A percentile compares a stretch with the other conserved stretches of the same genome.
Evolutionary conservation across 116 monocot genomes (phyloP).

Genomic region (Dioscorea cayenensis): DNA sequence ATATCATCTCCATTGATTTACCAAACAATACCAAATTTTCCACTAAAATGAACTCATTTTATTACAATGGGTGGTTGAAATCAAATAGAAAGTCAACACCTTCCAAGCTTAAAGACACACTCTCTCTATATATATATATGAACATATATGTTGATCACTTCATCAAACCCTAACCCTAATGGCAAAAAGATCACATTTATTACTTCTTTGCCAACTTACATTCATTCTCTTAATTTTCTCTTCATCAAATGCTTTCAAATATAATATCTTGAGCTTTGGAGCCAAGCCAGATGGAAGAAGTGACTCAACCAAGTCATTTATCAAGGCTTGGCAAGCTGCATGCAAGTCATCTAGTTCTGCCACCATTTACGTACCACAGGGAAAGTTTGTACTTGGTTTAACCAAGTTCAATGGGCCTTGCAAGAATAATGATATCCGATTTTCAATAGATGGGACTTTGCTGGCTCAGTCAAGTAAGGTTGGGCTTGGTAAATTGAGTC

Average conservation of each 20-base stretch:
- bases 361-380: conserved; percentile 28
- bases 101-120: too few species aligned
- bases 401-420: conserved; percentile 47
- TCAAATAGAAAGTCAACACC: too few species aligned
- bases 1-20: too few species aligned
- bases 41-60: too few species aligned
- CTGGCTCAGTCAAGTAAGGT: not conserved
- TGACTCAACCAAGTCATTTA: conserved; percentile 29
- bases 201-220: not conserved
- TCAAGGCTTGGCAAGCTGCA: conserved; percentile 34
- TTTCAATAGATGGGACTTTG: conserved; percentile 34
- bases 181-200: not conserved
- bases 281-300: conserved; percentile 28
- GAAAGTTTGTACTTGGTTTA: conserved; percentile 14
- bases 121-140: too few species aligned
- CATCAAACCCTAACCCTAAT: not conserved
- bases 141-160: too few species aligned
- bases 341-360: conserved; percentile 19
- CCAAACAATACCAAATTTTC: too few species aligned
- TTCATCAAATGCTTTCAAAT: not conserved
- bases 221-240: not conserved
- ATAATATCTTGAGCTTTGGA: conserved; percentile 25
- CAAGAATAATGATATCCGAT: conserved; percentile 10
- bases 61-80: too few species aligned
- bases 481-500: not conserved